Evolutionary conservation across 306 rosid species (phyloP).

Genomic region (Neltuma alba): DNA sequence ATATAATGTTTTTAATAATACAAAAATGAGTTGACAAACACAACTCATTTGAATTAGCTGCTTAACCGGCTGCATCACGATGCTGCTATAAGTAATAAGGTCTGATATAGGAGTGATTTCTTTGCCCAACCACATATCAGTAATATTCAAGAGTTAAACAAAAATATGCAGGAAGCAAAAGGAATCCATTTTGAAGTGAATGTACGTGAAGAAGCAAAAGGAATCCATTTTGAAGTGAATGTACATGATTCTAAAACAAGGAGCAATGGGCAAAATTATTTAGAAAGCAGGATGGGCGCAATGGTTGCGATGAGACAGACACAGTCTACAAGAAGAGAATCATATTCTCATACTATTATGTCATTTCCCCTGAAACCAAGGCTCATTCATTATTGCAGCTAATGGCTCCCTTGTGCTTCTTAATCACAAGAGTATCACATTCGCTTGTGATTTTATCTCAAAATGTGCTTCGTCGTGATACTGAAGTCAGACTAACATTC

Average conservation of each 20-base stretch:
- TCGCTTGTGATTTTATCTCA: neutral
- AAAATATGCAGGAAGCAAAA: too few species aligned
- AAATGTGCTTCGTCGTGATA: too few species aligned
- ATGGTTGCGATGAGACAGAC: conserved; percentile 28
- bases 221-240: too few species aligned
- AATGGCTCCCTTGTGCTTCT: conserved; percentile 21
- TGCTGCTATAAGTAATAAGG: too few species aligned
- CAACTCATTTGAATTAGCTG: too few species aligned
- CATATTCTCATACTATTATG: conserved; percentile 11
- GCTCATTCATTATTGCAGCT: conserved; percentile 28
- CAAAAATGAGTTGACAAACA: too few species aligned
- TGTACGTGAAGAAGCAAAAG: too few species aligned
- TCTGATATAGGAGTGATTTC: too few species aligned
- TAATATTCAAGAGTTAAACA: neutral
- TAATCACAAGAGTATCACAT: neutral
- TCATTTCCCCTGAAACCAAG: conserved; percentile 39
- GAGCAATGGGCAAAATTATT: conserved; percentile 48
- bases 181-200: too few species aligned
- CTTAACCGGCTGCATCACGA: too few species aligned
- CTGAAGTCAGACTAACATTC: neutral
- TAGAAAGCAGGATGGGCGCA: conserved; percentile 37
- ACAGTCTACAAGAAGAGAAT: conserved; percentile 51
- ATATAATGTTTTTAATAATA: too few species aligned
- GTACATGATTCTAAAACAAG: conserved; percentile 37
- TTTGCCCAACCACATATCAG: too few species aligned